Evolutionary conservation across 176 grass and related monocot species (phyloP), one percentile per base, ranked within the genome.

Genomic region (Pontederia crassipes): DNA sequence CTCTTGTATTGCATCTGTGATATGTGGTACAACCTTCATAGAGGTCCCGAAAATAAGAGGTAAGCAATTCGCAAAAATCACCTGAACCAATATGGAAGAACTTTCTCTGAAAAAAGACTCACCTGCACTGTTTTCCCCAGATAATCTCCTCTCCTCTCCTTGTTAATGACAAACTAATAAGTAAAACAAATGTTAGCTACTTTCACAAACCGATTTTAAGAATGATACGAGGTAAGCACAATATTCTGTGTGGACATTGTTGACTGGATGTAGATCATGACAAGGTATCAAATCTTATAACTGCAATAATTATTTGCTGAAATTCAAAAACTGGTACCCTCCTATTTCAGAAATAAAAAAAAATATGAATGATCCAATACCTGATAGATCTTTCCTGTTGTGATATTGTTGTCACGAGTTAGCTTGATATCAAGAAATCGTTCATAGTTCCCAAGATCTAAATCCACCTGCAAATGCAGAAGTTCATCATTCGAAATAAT

Each of bases 381-480:
- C 93, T 98, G 93, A 71, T 92, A 98, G 54, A 98, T 81, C 68
- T 98, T 98, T 74, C 93, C 93, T 18, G 93, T 98, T 52, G 93
- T 98, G 54, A 98, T 92, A 70, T 98, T 98, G 82, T 98, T 82
- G 71, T 98, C 93, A 66, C 74, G 74, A 73, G 87, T 92, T 76
- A 98, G 69, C 86, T 81, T 98, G 71, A 92, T 79, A 75, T 98
- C 87, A 76, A 98, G 79, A 79, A 98, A 98, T 54, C 93, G 82
- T 59, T 98, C 93, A 55, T 98, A 98, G 28, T 98, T 98, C 75
- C 93, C 93, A 59, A 98, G 93, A 76, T 98, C 93, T 71, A 98
- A 66, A 71, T 98, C 93, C 76, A 83, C 93, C 91, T 96, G 77
- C 61, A 80, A 78, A 18, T 59, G 28, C 61, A 66, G 48, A 49